Percentiles rank a stretch among this genome's conserved stretches.
phyloP scores from a whole-genome alignment of 805 yeast species.

The Kodamaea restingae region DNA sequence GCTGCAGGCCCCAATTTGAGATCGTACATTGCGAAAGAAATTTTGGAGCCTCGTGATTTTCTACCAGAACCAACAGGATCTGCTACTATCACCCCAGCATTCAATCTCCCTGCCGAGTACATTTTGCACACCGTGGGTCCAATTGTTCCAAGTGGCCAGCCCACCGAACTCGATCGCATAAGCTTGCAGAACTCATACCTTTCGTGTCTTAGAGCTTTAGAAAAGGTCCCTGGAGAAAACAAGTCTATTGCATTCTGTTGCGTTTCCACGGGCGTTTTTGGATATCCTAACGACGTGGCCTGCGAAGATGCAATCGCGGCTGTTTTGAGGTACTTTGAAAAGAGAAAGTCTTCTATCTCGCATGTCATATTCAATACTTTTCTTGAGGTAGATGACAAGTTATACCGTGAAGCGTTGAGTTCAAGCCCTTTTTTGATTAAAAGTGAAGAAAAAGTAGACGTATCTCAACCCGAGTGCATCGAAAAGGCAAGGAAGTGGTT shows the following conservation, averaged over 20 bases:
- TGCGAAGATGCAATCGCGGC: constrained; percentile 2
- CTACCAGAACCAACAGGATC: constrained; percentile 2
- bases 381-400: not conserved
- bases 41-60: constrained; percentile 1
- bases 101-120: constrained; percentile 1
- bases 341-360: not conserved
- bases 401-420: not conserved
- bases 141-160: not conserved
- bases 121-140: constrained; percentile 6
- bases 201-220: not conserved
- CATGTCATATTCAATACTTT: constrained; percentile 4
- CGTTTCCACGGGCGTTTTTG: constrained; percentile 5
- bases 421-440: not conserved
- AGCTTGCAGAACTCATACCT: not conserved
- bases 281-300: constrained; percentile 3
- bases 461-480: not conserved
- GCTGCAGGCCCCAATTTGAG: constrained; percentile 5
- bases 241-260: constrained; percentile 6
- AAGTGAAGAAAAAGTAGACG: not conserved
- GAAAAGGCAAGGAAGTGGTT: not conserved
- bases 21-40: not conserved
- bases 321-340: constrained; percentile 1
- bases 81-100: constrained; percentile 5
- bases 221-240: not conserved
- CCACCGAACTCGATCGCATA: not conserved